Evolutionary conservation across 192 early-diverging fungal genomes (phyloP), one percentile per base, ranked within the genome.

Genomic region (Geranomyces michiganensis): DNA sequence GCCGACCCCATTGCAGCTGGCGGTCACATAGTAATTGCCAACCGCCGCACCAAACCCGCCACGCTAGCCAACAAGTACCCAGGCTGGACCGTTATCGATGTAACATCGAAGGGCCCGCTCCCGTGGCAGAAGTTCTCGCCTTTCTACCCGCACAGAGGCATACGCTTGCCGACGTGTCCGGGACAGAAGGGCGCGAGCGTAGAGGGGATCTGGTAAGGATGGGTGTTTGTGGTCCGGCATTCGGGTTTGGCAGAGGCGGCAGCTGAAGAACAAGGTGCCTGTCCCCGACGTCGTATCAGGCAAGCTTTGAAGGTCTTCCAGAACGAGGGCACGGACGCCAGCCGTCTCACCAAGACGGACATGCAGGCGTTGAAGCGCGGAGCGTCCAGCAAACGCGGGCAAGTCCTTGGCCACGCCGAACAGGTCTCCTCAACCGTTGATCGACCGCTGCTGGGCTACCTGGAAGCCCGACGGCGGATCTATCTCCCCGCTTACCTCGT

Each of bases 71-170:
- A 56, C 27, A 55, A 67, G 24, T 67, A 67, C 24, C 66, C 66
- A 0, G 66, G 66, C 4, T 55, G 66, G 26, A 67, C 48, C 0
- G 33, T 67, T 6, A 30, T 67, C 19, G 66, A 67, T 31, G 66
- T 67, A 15, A 67, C 66, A 10, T 67, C 66, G 5, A 67, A 67
- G 32, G 66, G 13, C 0, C 7, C 46, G n/a, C 27, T 56, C 0
- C 66, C 66, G 19, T 51, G 66, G 66, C 66, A 41, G 15, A 67
- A 67, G 66, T 67, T 67, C 27, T 56, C 49, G 26, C 66, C 66
- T 17, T 67, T 67, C 15, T 67, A 32, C 51, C 66, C 66, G 29
- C 66, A 67, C 51, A 31, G 53, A 8, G 51, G 15, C 29, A 67
- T 67, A 31, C 66, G 48, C 7, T 47, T 67, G 1, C 49, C 66